Base-by-base conservation (phyloP, 1,284 basidiomycete species). In the Vanrija pseudolonga region DNA sequence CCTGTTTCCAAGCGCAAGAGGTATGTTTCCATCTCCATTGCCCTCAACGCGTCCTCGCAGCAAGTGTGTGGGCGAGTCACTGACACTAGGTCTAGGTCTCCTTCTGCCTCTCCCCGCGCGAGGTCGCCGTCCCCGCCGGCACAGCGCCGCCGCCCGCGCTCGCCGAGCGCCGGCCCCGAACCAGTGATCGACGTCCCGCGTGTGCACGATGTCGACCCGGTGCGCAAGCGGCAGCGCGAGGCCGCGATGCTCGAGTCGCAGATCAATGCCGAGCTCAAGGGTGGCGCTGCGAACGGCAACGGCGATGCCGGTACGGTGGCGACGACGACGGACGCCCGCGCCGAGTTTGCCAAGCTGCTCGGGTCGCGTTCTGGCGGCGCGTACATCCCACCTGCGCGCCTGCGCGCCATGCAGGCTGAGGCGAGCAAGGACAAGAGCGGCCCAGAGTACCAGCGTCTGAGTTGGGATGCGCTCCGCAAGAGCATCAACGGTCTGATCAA, bases 401-500 rank as follows among this genome's bases (percentile, higher is more conserved):
- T 98, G 44, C 84, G 90, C 48, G 94, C 94, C 1, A 81, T 99
- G 75, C 91, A 96, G 76, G 89, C 85, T 22, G 90, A 92, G 47
- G 90, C 80, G 11, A 78, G 83, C 12, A 81, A 84, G 57, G 92
- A 98, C 80, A 93, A 95, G 76, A 81, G 82, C 48, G 89, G 90
- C 62, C 71, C 87, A n/a, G 94, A 97, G 78, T 98, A 89, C 74
- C 96, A 98, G 77, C 83, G 95, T 18, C 80, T 99, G 64, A 90
- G 90, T 23, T 99, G 95, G 96, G 96, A 99, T 71, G 95, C 96
- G 2, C 80, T 99, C 57, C 86, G 94, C 71, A 99, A 99, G 79
- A 91, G 88, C 55, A 90, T 99, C 70, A 98, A 96, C 23, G 96
- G 96, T 89, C 87, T 98, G 65, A 95, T 98, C 81, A 99, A 99